Base-by-base conservation (phyloP, 2,329 filamentous ascomycete genomes). In the Epichloe gansuensis region DNA sequence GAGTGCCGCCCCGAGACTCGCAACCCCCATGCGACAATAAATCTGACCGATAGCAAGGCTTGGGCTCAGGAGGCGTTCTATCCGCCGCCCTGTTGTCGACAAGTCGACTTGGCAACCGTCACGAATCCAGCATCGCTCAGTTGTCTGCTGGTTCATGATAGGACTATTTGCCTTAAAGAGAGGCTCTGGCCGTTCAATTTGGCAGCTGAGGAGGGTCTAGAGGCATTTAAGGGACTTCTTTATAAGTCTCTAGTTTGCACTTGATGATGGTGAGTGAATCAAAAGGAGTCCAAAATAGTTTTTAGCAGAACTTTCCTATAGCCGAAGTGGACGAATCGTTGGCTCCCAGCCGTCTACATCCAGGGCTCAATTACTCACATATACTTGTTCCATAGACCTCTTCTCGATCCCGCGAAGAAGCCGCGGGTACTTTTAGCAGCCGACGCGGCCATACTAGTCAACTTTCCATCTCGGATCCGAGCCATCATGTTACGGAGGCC, bases 401-500 rank as follows among this genome's bases (percentile, higher is more conserved):
- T 67, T 76, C 76, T 68, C 74, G 75, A 65, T 73, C 74, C 67
- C 75, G 72, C 63, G 68, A 65, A 69, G 73, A 81, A 72, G 70
- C 73, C 67, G 75, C 76, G 66, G 72, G 71, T 63, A 79, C 72
- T 67, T 79, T 81, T 68, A 69, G 76, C 60, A 77, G 68, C 66
- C 77, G 77, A 67, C 78, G 78, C 63, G 78, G 78, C 59, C 78
- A 81, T 67, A 69, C 68, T 55, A 77, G 70, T 63, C 76, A 81
- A 62, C 71, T 81, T 49, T 82, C 79, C 53, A 82, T 95, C 67
- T 93, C 87, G 68, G 90, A 95, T 70, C 86, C 91, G 56, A 89
- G 80, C 71, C 89, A 95, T 71, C 91, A 95, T 79, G 88, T 95
- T 66, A 95, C 90, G 53, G 91, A 95, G 69, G 86, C 89, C 55